Percentiles rank a stretch among this genome's conserved stretches.
Evolutionary conservation across 2,329 filamentous ascomycete species (phyloP).

Genomic region (Colletotrichum agaves): DNA sequence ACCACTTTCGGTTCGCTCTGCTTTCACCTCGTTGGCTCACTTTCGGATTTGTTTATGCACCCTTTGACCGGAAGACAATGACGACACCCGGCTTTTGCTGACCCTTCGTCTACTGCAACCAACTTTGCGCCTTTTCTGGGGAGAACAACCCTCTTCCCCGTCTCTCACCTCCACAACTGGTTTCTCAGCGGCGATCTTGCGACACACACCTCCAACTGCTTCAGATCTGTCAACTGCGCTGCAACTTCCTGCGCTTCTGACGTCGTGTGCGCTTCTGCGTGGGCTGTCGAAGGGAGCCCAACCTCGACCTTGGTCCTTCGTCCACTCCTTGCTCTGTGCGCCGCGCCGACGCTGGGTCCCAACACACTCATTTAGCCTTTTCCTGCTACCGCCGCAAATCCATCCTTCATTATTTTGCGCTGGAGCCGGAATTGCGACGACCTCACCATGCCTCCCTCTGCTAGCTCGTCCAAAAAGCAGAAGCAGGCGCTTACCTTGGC

Average conservation of each 20-base stretch:
- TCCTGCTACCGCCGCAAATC: slow-evolving; percentile 6
- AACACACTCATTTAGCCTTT: slow-evolving; percentile 29
- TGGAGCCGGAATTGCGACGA: slow-evolving; percentile 14
- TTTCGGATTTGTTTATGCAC: slow-evolving; percentile 20
- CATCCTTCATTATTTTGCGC: slow-evolving; percentile 19
- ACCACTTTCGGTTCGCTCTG: not conserved
- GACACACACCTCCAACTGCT: not conserved
- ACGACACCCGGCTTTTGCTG: slow-evolving; percentile 34
- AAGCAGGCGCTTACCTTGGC: slow-evolving; percentile 83
- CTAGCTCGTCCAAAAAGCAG: slow-evolving; percentile 54
- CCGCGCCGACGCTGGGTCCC: slow-evolving; percentile 29
- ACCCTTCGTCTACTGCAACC: slow-evolving; percentile 14
- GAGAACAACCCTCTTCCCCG: slow-evolving; percentile 18
- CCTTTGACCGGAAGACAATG: slow-evolving; percentile 32
- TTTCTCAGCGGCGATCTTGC: no score
- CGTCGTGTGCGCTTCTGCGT: slow-evolving; percentile 12
- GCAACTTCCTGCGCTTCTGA: not conserved
- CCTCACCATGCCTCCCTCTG: slow-evolving; percentile 51
- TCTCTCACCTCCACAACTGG: slow-evolving; percentile 9
- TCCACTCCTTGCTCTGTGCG: slow-evolving; percentile 35
- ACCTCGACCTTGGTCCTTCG: slow-evolving; percentile 25
- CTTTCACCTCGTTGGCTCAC: not conserved
- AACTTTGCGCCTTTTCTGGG: slow-evolving; percentile 20
- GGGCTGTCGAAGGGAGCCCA: slow-evolving; percentile 35
- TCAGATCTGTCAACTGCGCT: no score